Percentiles rank a stretch among this genome's conserved stretches.
phyloP scores from a whole-genome alignment of 257 asterid species.

The Forsythia viridissima region DNA sequence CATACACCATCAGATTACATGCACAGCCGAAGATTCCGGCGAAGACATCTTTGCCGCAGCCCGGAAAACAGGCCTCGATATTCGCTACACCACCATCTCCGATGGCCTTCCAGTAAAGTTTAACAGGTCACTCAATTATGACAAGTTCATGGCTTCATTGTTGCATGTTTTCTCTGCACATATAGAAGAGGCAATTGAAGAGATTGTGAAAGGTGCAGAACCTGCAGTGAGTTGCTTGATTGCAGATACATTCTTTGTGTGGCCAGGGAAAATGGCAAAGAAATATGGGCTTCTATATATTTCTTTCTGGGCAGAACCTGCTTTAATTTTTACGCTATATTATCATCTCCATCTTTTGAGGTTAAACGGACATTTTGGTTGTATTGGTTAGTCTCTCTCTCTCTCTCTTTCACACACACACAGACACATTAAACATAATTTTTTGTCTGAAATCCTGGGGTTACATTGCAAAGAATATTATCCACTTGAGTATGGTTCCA shows the following conservation, averaged over 20 bases:
- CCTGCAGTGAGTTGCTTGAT: slow-evolving; percentile 49
- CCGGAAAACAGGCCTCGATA: slow-evolving; percentile 38
- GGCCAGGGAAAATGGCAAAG: slow-evolving; percentile 50
- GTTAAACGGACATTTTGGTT: slow-evolving; percentile 50
- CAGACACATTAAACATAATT: neutral
- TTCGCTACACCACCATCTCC: slow-evolving; percentile 44
- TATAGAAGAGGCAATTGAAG: slow-evolving; percentile 42
- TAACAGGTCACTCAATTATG: slow-evolving; percentile 43
- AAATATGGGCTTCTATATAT: slow-evolving; percentile 38
- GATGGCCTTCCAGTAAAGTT: slow-evolving; percentile 48
- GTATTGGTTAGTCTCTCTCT: slow-evolving; percentile 32
- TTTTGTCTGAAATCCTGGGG: no score
- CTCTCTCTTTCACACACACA: neutral
- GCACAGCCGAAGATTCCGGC: neutral
- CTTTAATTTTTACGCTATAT: slow-evolving; percentile 44
- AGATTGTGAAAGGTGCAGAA: slow-evolving; percentile 9
- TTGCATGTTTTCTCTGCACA: slow-evolving; percentile 54
- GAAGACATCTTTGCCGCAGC: slow-evolving; percentile 32
- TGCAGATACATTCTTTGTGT: slow-evolving; percentile 52
- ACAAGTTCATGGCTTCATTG: slow-evolving; percentile 46
- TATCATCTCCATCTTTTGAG: slow-evolving; percentile 53
- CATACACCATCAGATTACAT: slow-evolving; percentile 37
- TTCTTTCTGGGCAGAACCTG: slow-evolving; percentile 56
- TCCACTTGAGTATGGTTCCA: neutral
- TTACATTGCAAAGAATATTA: no score